phyloP scores from a whole-genome alignment of 495 filamentous ascomycete genomes.

The Aspergillus mulundensis region DNA sequence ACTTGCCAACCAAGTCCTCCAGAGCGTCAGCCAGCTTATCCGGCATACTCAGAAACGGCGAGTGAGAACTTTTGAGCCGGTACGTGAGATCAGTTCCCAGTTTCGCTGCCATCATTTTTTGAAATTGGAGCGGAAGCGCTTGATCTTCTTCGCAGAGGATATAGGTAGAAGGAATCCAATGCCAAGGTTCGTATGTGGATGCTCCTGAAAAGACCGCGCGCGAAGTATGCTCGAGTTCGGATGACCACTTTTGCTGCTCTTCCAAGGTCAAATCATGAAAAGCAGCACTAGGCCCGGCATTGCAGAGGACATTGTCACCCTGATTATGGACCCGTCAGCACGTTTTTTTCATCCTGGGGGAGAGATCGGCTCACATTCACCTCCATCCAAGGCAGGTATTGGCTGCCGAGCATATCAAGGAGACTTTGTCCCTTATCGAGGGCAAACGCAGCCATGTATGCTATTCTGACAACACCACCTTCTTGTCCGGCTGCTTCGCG shows the following conservation, averaged over 20 bases:
- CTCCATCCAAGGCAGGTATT: slow-evolving; percentile 25
- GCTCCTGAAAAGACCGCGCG: slow-evolving; percentile 22
- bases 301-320: slow-evolving; percentile 22
- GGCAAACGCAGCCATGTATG: slow-evolving; percentile 40
- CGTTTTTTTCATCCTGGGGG: not conserved
- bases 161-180: slow-evolving; percentile 27
- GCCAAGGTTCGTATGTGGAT: slow-evolving; percentile 23
- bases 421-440: slow-evolving; percentile 27
- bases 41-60: slow-evolving; percentile 30
- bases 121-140: slow-evolving; percentile 24
- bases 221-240: slow-evolving; percentile 16
- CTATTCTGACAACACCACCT: slow-evolving; percentile 37
- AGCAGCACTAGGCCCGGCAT: slow-evolving; percentile 14
- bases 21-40: slow-evolving; percentile 12
- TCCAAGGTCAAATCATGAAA: slow-evolving; percentile 24
- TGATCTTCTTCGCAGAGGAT: slow-evolving; percentile 30
- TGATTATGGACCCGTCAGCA: slow-evolving; percentile 8
- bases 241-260: slow-evolving; percentile 19
- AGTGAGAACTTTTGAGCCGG: slow-evolving; percentile 25
- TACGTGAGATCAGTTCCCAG: slow-evolving; percentile 21
- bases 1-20: slow-evolving; percentile 2
- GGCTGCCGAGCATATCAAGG: slow-evolving; percentile 24
- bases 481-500: slow-evolving; percentile 27
- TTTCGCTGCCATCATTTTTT: slow-evolving; percentile 28
- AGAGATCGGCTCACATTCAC: slow-evolving; percentile 19